phyloP scores from a whole-genome alignment of 139 green algal species.

The Asterochloris erici region DNA sequence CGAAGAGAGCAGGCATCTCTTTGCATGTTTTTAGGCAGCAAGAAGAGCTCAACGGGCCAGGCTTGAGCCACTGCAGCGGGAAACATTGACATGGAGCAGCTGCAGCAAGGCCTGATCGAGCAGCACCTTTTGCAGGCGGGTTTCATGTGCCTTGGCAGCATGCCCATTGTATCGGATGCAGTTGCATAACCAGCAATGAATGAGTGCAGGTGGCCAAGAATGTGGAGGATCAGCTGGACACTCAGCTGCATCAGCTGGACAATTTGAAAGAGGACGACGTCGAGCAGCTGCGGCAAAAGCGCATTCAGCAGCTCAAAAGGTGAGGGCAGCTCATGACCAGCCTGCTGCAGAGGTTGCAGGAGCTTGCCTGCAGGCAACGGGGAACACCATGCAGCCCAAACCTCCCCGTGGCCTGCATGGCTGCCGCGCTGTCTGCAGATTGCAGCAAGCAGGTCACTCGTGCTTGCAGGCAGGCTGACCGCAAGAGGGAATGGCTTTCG shows the following conservation, averaged over 20 bases:
- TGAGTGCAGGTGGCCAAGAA: slow-evolving; percentile 54
- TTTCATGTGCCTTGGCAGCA: too few species aligned
- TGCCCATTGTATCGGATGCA: too few species aligned
- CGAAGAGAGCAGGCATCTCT: neutral
- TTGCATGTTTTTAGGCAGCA: neutral
- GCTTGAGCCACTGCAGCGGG: neutral
- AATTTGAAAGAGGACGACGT: slow-evolving; percentile 91
- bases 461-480: slow-evolving; percentile 26
- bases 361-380: too few species aligned
- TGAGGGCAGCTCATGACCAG: too few species aligned
- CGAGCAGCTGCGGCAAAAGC: slow-evolving; percentile 62
- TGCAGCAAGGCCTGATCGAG: slow-evolving; percentile 6
- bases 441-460: neutral
- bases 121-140: slow-evolving; percentile 3
- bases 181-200: too few species aligned
- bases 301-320: slow-evolving; percentile 59
- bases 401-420: too few species aligned
- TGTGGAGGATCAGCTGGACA: slow-evolving; percentile 86
- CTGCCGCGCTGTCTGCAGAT: neutral
- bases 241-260: slow-evolving; percentile 79
- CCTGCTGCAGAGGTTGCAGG: too few species aligned
- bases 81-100: slow-evolving; percentile 1
- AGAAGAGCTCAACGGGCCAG: neutral
- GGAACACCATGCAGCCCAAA: too few species aligned
- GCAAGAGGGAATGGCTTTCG: slow-evolving; percentile 81